Conservation (phyloP, 2,329 filamentous ascomycete species). For the Colletotrichum theobromicola region DNA sequence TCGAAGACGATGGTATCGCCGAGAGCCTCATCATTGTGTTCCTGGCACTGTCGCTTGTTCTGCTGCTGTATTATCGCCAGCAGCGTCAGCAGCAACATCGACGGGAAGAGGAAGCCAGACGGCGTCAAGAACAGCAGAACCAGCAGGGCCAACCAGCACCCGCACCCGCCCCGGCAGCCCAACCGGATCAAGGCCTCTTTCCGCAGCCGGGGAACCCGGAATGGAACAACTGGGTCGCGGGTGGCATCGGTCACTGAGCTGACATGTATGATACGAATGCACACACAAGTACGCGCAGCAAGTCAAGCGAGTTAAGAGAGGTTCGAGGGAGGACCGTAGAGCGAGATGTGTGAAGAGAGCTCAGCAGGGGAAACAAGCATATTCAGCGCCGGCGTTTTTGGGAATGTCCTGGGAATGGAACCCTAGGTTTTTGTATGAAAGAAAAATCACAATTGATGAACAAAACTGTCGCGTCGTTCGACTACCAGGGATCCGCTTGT, state of each 20-base stretch:
- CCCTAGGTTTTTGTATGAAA: background rate
- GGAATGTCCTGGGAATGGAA: background rate
- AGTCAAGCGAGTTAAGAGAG: background rate
- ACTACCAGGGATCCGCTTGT: background rate
- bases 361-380: constrained; percentile 11
- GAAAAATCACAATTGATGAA: background rate
- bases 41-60: constrained; percentile 74
- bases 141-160: constrained; percentile 22
- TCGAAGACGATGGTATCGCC: constrained; percentile 78
- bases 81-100: constrained; percentile 66
- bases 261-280: background rate
- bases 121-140: constrained; percentile 28
- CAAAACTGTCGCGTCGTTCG: background rate
- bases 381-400: constrained; percentile 1
- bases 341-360: background rate
- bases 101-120: constrained; percentile 42
- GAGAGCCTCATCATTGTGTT: constrained; percentile 86
- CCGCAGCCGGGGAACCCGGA: constrained; percentile 70
- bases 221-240: constrained; percentile 67
- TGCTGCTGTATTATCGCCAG: constrained; percentile 83
- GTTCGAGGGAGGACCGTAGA: background rate
- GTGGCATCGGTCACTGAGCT: constrained; percentile 65
- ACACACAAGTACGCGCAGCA: background rate
- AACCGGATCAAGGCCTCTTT: constrained; percentile 33
- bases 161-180: constrained; percentile 32